A percentile compares a stretch with the other conserved stretches of the same genome.
phyloP scores from a whole-genome alignment of 2,329 filamentous ascomycete genomes.

The Talaromyces sp. region DNA sequence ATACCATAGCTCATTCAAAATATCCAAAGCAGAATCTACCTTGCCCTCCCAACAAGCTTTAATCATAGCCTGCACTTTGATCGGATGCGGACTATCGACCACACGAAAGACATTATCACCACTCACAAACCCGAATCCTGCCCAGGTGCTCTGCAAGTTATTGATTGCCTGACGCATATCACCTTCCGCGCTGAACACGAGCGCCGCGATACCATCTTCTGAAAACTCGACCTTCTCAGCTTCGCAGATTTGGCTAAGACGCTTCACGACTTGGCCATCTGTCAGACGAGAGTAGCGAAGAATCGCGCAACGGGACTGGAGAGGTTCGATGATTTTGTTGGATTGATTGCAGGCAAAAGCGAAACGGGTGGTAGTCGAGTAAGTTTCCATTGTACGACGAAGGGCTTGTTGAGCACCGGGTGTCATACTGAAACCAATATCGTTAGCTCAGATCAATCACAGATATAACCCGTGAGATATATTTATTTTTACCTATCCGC shows the following conservation, averaged over 20 bases:
- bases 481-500: constrained; percentile 66
- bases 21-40: constrained; percentile 79
- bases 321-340: constrained; percentile 99
- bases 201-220: constrained; percentile 89
- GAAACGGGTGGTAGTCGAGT: constrained; percentile 91
- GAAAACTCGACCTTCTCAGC: constrained; percentile 86
- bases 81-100: constrained; percentile 92
- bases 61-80: constrained; percentile 98
- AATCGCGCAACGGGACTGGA: constrained; percentile 94
- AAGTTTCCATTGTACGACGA: constrained; percentile 96
- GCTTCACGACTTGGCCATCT: constrained; percentile 85
- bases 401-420: constrained; percentile 93
- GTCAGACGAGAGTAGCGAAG: constrained; percentile 88
- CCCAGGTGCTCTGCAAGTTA: constrained; percentile 87
- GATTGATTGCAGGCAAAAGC: constrained; percentile 98
- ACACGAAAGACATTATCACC: constrained; percentile 98
- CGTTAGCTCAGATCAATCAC: neutral
- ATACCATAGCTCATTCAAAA: constrained; percentile 81
- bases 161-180: constrained; percentile 99
- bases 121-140: constrained; percentile 94
- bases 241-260: constrained; percentile 85
- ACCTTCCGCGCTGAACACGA: constrained; percentile 94
- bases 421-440: constrained; percentile 64
- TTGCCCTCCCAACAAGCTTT: constrained; percentile 94
- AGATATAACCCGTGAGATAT: neutral